A percentile compares a stretch with the other conserved stretches of the same genome.
These are phyloP conservation scores for Senna siamea DNA, from an alignment of 306 rosid species.

Conservation along the genomic window DNA sequence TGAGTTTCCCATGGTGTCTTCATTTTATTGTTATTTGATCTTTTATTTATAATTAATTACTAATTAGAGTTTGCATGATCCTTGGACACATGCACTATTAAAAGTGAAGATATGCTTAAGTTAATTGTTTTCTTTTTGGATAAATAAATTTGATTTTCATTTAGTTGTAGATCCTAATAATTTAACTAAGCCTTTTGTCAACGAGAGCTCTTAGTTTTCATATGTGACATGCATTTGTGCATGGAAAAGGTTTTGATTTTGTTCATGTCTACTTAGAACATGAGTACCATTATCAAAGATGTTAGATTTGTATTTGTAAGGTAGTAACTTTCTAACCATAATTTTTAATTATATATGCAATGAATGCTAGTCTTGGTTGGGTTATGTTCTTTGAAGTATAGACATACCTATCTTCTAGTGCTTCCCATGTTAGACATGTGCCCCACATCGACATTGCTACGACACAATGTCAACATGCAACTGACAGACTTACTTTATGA, in stretches of 20 bases:
- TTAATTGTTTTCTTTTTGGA: slow-evolving; percentile 17
- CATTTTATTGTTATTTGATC: slow-evolving; percentile 3
- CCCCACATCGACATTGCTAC: too few species aligned
- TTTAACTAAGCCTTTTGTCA: neutral
- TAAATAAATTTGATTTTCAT: slow-evolving; percentile 11
- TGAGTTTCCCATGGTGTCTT: slow-evolving; percentile 26
- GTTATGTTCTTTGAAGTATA: neutral
- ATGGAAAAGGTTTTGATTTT: neutral
- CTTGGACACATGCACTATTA: neutral
- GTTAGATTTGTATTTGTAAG: too few species aligned
- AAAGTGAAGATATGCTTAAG: slow-evolving; percentile 9
- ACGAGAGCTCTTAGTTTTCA: neutral
- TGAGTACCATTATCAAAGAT: too few species aligned
- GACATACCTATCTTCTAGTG: too few species aligned
- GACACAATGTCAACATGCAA: too few species aligned
- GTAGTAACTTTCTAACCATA: too few species aligned
- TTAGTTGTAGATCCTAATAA: neutral
- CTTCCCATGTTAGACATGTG: too few species aligned
- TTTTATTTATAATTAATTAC: neutral
- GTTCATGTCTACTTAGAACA: too few species aligned
- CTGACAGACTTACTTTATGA: too few species aligned
- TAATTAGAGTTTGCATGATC: slow-evolving; percentile 14
- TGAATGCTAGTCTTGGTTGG: neutral
- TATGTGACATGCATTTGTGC: neutral
- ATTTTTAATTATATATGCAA: neutral